Conservation (phyloP, 345 rosid genomes). For the Lumnitzera racemosa region DNA sequence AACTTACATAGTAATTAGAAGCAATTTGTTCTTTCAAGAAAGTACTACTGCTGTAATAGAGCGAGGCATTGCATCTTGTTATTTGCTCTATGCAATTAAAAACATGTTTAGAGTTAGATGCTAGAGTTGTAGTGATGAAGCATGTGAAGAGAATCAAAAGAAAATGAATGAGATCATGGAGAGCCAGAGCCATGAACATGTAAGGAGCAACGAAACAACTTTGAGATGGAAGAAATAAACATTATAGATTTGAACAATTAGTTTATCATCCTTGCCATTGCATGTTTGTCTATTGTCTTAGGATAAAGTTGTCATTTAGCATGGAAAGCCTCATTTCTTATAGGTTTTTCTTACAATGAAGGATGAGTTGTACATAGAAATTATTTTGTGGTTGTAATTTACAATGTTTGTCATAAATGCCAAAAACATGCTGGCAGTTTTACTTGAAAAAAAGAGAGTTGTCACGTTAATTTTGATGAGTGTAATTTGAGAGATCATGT, state of each 20-base stretch:
- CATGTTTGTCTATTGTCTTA: background rate
- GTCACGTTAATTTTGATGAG: too few relatives aligned
- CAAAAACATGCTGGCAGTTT: background rate
- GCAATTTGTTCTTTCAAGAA: slow-evolving; percentile 21
- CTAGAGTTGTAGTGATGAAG: background rate
- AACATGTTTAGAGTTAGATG: slow-evolving; percentile 9
- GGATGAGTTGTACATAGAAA: too few relatives aligned
- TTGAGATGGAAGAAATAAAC: slow-evolving; percentile 4
- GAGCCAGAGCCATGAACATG: slow-evolving; percentile 15
- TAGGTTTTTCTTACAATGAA: background rate
- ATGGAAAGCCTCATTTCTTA: slow-evolving; percentile 1
- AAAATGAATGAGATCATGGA: slow-evolving; percentile 8
- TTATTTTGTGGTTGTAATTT: background rate
- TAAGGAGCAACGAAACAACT: background rate
- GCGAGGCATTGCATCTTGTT: slow-evolving; percentile 23
- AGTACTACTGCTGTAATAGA: slow-evolving; percentile 31
- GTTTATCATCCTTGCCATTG: slow-evolving; percentile 5
- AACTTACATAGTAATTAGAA: slow-evolving; percentile 26
- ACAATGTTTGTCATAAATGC: slow-evolving; percentile 1
- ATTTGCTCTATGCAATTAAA: slow-evolving; percentile 18
- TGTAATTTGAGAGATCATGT: too few relatives aligned
- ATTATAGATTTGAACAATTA: background rate
- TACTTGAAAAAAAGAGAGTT: too few relatives aligned
- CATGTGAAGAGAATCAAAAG: slow-evolving; percentile 10
- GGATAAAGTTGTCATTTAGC: background rate